Base-by-base conservation (phyloP, 768 basidiomycete genomes). In the Brasilioporus rufonigricans region DNA sequence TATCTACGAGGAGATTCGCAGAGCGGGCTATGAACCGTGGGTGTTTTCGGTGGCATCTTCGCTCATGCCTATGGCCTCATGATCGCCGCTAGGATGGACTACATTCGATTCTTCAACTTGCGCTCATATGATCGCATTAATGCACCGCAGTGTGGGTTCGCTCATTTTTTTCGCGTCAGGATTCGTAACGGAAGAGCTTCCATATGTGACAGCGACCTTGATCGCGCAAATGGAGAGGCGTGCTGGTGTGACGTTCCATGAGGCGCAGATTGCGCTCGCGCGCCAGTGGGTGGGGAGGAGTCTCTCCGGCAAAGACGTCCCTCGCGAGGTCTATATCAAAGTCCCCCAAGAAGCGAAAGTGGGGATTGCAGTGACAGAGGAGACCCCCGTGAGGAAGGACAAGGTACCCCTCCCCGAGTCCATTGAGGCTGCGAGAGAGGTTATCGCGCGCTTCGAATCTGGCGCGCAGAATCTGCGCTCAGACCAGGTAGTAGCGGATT, bases 91-190 rank as follows among this genome's bases (percentile, higher is more conserved):
- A 92, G 91, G n/a, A 63, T 76, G 73, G 86, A 94, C 53, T 94
- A 88, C 67, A 89, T 97, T 61, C 81, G 86, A 12, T 93, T 97
- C 79, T 98, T 91, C 74, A 93, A 98, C 72, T 78, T 99, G 24
- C 82, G 97, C 29, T 76, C 87, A 1, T 99, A 95, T 67, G 95
- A 98, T 66, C 79, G 94, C 24, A 91, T 95, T 65, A 94, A 93
- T 64, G 86, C 87, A 0, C 88, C 91, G 2, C 69, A 74, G 58
- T 72, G 86, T 85, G 56, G 64, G 80, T 67, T 6, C 14, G 29
- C 6, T 31, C 23, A 13, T 0, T 33, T 26, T 23, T 26, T 39
- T 41, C 12, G 16, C 52, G 35, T 21, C 44, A 64, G 68, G 52
- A 21, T 67, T 66, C 16, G 78, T 66, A 43, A 55, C 23, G 24